Evolutionary conservation across 169 alveolate species (phyloP).

Genomic region (Plasmodium cynomolgi): DNA sequence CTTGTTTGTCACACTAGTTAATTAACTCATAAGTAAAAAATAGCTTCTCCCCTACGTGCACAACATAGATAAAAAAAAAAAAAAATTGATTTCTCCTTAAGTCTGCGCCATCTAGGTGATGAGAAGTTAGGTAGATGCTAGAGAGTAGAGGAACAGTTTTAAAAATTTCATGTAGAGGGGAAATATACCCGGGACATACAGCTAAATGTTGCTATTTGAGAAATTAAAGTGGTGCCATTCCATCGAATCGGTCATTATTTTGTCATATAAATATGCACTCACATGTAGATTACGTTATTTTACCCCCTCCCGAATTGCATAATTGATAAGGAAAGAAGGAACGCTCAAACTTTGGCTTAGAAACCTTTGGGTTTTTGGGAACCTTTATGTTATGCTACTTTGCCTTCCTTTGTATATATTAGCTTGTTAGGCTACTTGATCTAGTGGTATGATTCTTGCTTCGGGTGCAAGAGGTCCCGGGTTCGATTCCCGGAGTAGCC

Average conservation of each 20-base stretch:
- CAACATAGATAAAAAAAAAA: background rate
- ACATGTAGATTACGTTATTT: background rate
- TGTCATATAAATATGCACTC: background rate
- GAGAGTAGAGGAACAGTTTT: background rate
- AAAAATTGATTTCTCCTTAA: background rate
- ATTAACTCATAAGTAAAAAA: background rate
- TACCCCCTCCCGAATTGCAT: background rate
- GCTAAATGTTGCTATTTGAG: background rate
- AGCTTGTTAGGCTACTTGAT: slow-evolving; percentile 88
- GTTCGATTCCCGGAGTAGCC: slow-evolving; percentile 99
- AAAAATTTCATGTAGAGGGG: background rate
- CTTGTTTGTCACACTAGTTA: background rate
- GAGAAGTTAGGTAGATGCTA: background rate
- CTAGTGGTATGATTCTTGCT: slow-evolving; percentile 99
- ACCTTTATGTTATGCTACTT: background rate
- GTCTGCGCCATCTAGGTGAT: background rate
- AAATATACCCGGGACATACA: background rate
- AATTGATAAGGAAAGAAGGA: background rate
- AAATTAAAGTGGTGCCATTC: background rate
- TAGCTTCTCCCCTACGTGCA: background rate
- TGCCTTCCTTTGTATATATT: background rate
- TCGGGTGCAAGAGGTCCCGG: slow-evolving; percentile 99
- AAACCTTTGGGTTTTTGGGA: background rate
- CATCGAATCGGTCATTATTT: background rate
- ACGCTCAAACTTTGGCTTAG: background rate